phyloP scores from a whole-genome alignment of 2,329 filamentous ascomycete species.

The Penicillium sp. region DNA sequence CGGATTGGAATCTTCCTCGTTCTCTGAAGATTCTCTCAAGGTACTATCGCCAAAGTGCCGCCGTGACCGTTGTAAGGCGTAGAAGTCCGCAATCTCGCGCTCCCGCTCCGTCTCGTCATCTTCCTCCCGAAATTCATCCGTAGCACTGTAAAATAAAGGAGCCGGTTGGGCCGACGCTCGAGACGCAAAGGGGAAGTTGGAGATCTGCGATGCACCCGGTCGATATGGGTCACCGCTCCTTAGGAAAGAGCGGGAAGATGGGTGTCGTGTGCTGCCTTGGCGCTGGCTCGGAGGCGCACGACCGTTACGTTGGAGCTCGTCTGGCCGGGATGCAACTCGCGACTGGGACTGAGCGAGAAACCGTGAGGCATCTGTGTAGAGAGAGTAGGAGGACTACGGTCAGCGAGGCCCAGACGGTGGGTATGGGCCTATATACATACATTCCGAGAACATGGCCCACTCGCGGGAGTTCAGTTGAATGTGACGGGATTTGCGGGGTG shows the following conservation, averaged over 20 bases:
- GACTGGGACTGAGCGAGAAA: slow-evolving; percentile 98
- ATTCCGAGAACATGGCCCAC: slow-evolving; percentile 79
- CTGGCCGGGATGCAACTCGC: slow-evolving; percentile 73
- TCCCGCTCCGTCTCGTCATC: slow-evolving; percentile 91
- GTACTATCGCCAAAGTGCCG: slow-evolving; percentile 83
- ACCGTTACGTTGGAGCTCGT: slow-evolving; percentile 51
- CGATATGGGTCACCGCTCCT: slow-evolving; percentile 77
- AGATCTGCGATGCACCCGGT: slow-evolving; percentile 68
- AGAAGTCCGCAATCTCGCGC: slow-evolving; percentile 89
- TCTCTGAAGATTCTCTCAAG: slow-evolving; percentile 81
- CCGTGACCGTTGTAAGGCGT: slow-evolving; percentile 85
- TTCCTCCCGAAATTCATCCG: slow-evolving; percentile 88
- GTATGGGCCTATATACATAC: slow-evolving; percentile 55
- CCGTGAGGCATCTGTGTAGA: slow-evolving; percentile 78
- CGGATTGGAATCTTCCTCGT: slow-evolving; percentile 69
- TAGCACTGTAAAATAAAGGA: slow-evolving; percentile 89
- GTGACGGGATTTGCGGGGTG: not conserved
- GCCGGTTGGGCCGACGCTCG: slow-evolving; percentile 76
- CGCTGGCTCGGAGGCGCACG: slow-evolving; percentile 52
- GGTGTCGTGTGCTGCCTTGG: slow-evolving; percentile 49
- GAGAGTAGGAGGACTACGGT: slow-evolving; percentile 13
- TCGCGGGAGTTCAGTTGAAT: slow-evolving; percentile 18
- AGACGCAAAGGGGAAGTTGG: slow-evolving; percentile 77
- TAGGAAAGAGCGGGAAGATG: slow-evolving; percentile 53
- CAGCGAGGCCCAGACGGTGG: slow-evolving; percentile 1